Conservation (phyloP, 371 early-diverging fungal genomes). For the Mortierella sp. region DNA sequence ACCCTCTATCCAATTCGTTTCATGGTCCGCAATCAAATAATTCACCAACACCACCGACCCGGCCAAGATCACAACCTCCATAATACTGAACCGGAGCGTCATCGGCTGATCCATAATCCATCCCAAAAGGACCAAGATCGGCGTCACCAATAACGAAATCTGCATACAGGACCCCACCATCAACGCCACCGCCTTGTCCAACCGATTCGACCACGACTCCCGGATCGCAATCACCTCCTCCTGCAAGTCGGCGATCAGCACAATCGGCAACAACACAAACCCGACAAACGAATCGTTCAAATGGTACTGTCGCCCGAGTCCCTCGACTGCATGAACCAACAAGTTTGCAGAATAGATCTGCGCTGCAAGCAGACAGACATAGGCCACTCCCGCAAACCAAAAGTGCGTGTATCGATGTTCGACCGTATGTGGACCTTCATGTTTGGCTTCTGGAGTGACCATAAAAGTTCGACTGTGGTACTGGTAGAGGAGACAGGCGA, state of each 20-base stretch:
- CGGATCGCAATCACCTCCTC: slow-evolving; percentile 50
- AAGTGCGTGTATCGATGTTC: slow-evolving; percentile 66
- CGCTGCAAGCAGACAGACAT: slow-evolving; percentile 71
- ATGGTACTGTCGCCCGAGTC: slow-evolving; percentile 71
- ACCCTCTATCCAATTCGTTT: slow-evolving; percentile 51
- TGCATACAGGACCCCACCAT: slow-evolving; percentile 66
- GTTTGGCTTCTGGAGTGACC: slow-evolving; percentile 79
- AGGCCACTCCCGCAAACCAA: slow-evolving; percentile 70
- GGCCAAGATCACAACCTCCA: slow-evolving; percentile 84
- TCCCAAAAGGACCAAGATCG: slow-evolving; percentile 85
- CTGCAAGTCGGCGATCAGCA: slow-evolving; percentile 61
- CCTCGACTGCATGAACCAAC: slow-evolving; percentile 87
- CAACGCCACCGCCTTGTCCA: slow-evolving; percentile 41
- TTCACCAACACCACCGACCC: slow-evolving; percentile 84
- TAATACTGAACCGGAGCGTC: slow-evolving; percentile 81
- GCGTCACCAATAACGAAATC: slow-evolving; percentile 88
- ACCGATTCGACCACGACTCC: slow-evolving; percentile 25
- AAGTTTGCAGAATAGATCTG: slow-evolving; percentile 78
- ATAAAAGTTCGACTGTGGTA: slow-evolving; percentile 42
- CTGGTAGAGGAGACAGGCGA: slow-evolving; percentile 82
- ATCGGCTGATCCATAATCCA: slow-evolving; percentile 84
- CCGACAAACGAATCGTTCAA: slow-evolving; percentile 90
- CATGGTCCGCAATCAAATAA: slow-evolving; percentile 67
- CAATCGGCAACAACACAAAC: slow-evolving; percentile 89
- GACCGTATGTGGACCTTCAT: slow-evolving; percentile 68